Evolutionary conservation across 805 yeast species (phyloP).

Genomic region (Schwanniomyces pseudopolymorphus): DNA sequence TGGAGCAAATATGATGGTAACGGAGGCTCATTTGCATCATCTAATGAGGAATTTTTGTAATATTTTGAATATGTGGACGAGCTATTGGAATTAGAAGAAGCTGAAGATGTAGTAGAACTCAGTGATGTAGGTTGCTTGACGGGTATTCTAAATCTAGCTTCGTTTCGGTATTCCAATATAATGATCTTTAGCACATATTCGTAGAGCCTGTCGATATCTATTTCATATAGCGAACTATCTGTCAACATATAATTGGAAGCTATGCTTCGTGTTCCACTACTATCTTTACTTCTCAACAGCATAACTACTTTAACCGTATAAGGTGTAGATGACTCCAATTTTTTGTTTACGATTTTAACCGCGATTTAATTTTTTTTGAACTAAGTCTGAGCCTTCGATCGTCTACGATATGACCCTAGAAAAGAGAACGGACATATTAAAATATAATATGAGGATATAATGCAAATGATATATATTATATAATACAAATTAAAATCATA

Average conservation of each 20-base stretch:
- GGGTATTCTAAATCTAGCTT: slow-evolving; percentile 56
- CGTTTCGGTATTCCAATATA: slow-evolving; percentile 59
- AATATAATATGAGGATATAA: neutral
- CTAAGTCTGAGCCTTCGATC: neutral
- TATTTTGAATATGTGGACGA: slow-evolving; percentile 7
- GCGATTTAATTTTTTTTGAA: neutral
- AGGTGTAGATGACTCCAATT: neutral
- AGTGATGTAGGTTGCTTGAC: slow-evolving; percentile 5
- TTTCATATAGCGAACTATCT: slow-evolving; percentile 18
- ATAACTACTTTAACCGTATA: neutral
- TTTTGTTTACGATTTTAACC: neutral
- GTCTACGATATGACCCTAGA: neutral
- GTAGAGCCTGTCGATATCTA: slow-evolving; percentile 39
- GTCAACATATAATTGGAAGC: slow-evolving; percentile 20
- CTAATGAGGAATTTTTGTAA: slow-evolving; percentile 19
- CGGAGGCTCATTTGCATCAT: slow-evolving; percentile 27
- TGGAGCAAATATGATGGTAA: slow-evolving; percentile 38
- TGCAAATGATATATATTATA: neutral
- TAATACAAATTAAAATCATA: neutral
- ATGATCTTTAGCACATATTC: slow-evolving; percentile 53
- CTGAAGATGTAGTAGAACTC: neutral
- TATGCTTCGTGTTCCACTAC: slow-evolving; percentile 21
- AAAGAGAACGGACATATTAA: too few species aligned
- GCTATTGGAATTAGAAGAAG: too few species aligned
- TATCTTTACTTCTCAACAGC: slow-evolving; percentile 10